A percentile compares a stretch with the other conserved stretches of the same genome.
phyloP scores from a whole-genome alignment of 192 early-diverging fungal genomes.

The Entomortierella parvispora region DNA sequence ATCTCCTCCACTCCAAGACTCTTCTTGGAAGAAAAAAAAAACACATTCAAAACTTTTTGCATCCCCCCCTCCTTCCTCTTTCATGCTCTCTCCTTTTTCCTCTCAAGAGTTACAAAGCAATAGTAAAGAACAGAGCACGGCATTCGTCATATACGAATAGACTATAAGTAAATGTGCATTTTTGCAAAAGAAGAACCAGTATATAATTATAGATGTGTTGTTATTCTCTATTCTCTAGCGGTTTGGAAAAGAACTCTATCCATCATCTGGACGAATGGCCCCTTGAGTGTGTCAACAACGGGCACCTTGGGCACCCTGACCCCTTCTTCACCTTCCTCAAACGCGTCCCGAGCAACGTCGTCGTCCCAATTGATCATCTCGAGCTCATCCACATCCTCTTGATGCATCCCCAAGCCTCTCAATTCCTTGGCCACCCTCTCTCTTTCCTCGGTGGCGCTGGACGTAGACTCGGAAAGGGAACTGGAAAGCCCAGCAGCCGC shows the following conservation, averaged over 20 bases:
- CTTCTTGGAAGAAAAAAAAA: too few species aligned
- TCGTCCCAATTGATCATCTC: conserved; percentile 38
- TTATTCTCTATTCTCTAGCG: conserved; percentile 4
- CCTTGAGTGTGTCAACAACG: conserved; percentile 1
- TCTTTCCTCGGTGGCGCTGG: not conserved
- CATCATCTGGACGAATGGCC: conserved; percentile 17
- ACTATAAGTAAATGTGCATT: too few species aligned
- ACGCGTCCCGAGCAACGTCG: not conserved
- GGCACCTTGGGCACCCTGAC: conserved; percentile 15
- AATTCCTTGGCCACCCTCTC: conserved; percentile 10
- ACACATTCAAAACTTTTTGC: too few species aligned
- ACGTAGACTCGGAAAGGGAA: conserved; percentile 1
- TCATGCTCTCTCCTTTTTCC: too few species aligned
- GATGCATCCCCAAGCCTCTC: conserved; percentile 8
- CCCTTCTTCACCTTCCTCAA: conserved; percentile 5
- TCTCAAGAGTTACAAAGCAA: too few species aligned
- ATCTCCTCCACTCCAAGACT: too few species aligned
- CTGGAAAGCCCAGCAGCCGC: not conserved
- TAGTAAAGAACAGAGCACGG: too few species aligned
- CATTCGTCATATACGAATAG: too few species aligned
- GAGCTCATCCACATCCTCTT: conserved; percentile 52
- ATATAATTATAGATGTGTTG: too few species aligned
- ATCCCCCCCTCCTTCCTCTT: too few species aligned
- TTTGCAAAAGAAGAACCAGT: not conserved
- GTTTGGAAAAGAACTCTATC: conserved; percentile 11